Base-by-base conservation (phyloP, 768 basidiomycete genomes). In the Boletus tylopilopsis region DNA sequence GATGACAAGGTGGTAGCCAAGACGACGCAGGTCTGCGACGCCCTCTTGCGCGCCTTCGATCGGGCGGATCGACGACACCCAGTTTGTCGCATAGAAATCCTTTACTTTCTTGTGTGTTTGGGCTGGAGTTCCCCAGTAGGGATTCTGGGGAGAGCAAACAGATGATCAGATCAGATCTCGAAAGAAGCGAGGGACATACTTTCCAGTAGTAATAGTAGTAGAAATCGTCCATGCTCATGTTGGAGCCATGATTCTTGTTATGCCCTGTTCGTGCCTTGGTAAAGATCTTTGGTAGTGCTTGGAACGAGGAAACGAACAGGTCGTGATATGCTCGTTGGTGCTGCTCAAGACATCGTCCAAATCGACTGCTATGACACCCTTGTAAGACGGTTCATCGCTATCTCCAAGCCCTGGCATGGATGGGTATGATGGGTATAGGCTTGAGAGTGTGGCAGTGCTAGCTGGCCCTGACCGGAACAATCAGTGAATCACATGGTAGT, bases 131-230 rank as follows among this genome's bases (percentile, higher is more conserved):
- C 86, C 86, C 85, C 85, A 88, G 59, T 72, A 76, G 4, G 66
- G 68, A 60, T 77, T 78, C 77, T 79, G 42, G 35, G 41, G 47
- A 5, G 43, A 33, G 4, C 33, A 24, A 7, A 9, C 34, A 18
- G 38, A 24, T 42, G 48, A 51, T 45, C 44, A 6, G 33, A 23
- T 23, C 36, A 16, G 15, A 45, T 30, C 32, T 12, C 22, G 9
- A 36, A 15, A 41, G 30, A 21, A 25, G 24, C 9, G 23, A 33
- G 19, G 23, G 24, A 35, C 64, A 42, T 43, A 78, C 85, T 75
- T 84, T 86, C 86, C 86, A 87, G 61, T 84, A 87, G 63, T 84
- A 85, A 56, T 85, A 86, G 60, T 87, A 88, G 56, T 81, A 80
- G 62, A 85, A 86, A 44, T 76, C 56, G n/a, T 74, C 68, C 38